Evolutionary conservation across 1,284 basidiomycete genomes (phyloP).

Genomic region (Sphagnurus paluster): DNA sequence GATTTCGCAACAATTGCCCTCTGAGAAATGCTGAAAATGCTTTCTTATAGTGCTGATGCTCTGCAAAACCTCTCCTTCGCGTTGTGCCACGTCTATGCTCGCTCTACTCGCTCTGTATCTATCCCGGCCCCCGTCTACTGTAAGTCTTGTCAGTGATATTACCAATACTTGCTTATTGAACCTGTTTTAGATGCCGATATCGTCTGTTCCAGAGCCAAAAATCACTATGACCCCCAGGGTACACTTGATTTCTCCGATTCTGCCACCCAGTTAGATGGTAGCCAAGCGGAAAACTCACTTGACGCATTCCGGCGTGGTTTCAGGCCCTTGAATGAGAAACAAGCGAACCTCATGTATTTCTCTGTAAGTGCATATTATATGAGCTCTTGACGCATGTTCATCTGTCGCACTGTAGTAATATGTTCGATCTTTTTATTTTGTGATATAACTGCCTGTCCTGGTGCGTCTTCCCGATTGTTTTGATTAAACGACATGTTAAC

Average conservation of each 20-base stretch:
- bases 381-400: too few relatives aligned
- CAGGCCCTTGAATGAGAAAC: slow-evolving; percentile 52
- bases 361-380: slow-evolving; percentile 34
- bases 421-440: neutral
- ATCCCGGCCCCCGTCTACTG: slow-evolving; percentile 85
- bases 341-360: slow-evolving; percentile 66
- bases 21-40: slow-evolving; percentile 5
- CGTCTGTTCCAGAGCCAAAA: slow-evolving; percentile 78
- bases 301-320: slow-evolving; percentile 56
- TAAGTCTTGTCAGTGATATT: slow-evolving; percentile 34
- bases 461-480: neutral
- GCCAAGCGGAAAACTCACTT: slow-evolving; percentile 43
- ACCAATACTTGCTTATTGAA: slow-evolving; percentile 7
- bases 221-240: slow-evolving; percentile 72
- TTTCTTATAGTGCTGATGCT: slow-evolving; percentile 52
- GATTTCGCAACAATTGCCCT: neutral
- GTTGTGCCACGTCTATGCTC: slow-evolving; percentile 79
- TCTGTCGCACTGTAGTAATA: neutral
- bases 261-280: slow-evolving; percentile 41
- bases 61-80: slow-evolving; percentile 74
- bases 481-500: too few relatives aligned
- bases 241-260: slow-evolving; percentile 55
- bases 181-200: slow-evolving; percentile 73
- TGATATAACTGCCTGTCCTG: neutral
- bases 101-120: slow-evolving; percentile 81